A percentile compares a stretch with the other conserved stretches of the same genome.
phyloP scores from a whole-genome alignment of 805 yeast genomes.

The Candida piceae region DNA sequence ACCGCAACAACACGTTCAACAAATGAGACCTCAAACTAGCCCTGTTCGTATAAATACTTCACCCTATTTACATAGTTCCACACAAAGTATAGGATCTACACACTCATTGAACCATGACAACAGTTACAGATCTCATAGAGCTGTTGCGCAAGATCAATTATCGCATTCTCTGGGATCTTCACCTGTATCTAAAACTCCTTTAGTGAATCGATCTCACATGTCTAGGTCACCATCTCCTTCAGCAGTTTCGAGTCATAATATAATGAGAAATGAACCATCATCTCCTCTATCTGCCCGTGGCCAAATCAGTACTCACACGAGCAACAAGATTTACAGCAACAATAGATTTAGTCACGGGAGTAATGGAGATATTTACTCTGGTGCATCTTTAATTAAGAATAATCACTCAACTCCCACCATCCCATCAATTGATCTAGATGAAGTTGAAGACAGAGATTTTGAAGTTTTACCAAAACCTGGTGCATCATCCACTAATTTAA shows the following conservation, averaged over 20 bases:
- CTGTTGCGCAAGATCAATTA: too few species aligned
- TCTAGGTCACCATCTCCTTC: too few species aligned
- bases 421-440: slow-evolving; percentile 16
- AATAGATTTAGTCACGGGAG: not conserved
- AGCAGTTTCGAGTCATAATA: too few species aligned
- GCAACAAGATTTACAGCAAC: not conserved
- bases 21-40: not conserved
- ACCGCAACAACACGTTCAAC: slow-evolving; percentile 6
- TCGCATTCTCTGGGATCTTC: too few species aligned
- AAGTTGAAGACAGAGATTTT: slow-evolving; percentile 2
- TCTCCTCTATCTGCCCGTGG: too few species aligned
- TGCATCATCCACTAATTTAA: slow-evolving; percentile 7
- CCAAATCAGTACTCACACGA: too few species aligned
- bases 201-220: too few species aligned
- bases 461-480: not conserved
- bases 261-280: too few species aligned
- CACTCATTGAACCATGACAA: too few species aligned
- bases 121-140: too few species aligned
- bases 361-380: slow-evolving; percentile 14
- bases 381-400: slow-evolving; percentile 11
- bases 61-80: not conserved
- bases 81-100: too few species aligned
- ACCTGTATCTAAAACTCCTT: too few species aligned
- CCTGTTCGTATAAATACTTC: not conserved
- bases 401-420: slow-evolving; percentile 11